Conservation (phyloP, 208 protist species). For the Angomonas desouzai region DNA sequence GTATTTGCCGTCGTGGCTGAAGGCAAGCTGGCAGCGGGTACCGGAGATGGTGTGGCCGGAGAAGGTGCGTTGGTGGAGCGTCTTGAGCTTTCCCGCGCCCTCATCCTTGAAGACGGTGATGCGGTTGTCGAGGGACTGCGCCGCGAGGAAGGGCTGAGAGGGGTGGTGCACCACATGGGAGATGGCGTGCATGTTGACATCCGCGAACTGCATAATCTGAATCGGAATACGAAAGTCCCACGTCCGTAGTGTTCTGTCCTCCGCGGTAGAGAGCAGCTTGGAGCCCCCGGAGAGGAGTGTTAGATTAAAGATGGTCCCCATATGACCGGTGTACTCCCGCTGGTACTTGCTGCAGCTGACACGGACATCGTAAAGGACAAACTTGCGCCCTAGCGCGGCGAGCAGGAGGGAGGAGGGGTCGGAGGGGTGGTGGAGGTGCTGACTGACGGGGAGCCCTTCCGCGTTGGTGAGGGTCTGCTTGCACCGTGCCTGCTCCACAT, state of each 20-base stretch:
- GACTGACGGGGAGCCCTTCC: constrained; percentile 48
- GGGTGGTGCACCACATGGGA: constrained; percentile 88
- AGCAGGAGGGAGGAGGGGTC: constrained; percentile 47
- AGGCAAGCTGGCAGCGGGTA: constrained; percentile 91
- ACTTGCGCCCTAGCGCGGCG: constrained; percentile 55
- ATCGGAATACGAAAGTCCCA: constrained; percentile 97
- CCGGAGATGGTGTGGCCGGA: constrained; percentile 91
- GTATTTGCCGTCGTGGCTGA: constrained; percentile 91
- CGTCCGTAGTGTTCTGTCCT: constrained; percentile 95
- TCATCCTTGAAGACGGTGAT: constrained; percentile 89
- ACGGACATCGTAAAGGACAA: constrained; percentile 87
- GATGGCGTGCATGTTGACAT: constrained; percentile 93
- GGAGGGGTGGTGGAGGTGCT: constrained; percentile 76
- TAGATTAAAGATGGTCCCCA: constrained; percentile 94
- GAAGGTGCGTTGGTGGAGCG: constrained; percentile 88
- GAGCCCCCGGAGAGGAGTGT: constrained; percentile 90
- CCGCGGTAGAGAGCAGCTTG: constrained; percentile 92
- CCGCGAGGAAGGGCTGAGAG: constrained; percentile 80
- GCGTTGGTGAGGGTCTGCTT: constrained; percentile 64
- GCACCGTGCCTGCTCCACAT: constrained; percentile 89
- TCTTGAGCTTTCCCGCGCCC: constrained; percentile 75
- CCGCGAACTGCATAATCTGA: constrained; percentile 95
- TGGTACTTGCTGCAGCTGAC: constrained; percentile 50
- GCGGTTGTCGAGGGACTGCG: constrained; percentile 95
- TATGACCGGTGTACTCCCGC: constrained; percentile 95